These are phyloP conservation scores for Dryas octopetala DNA, from an alignment of 306 rosid species.

Conservation along the genomic window DNA sequence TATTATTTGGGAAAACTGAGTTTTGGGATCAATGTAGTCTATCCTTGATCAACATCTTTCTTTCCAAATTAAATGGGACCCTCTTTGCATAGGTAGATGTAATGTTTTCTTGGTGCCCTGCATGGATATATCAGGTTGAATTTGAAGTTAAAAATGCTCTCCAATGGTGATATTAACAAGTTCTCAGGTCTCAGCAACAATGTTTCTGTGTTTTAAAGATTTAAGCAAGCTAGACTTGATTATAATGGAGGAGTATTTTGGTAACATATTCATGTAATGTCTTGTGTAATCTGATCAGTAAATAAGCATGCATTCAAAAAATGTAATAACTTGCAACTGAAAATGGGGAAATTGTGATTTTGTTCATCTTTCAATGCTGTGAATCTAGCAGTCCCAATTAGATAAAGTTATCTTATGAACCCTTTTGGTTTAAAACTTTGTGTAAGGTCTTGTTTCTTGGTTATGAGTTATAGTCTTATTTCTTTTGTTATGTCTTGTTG, in stretches of 20 bases:
- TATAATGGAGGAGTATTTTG: not conserved
- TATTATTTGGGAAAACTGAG: not conserved
- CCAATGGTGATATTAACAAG: not conserved
- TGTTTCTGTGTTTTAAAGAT: not conserved
- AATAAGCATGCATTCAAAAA: not conserved
- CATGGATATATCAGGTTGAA: slow-evolving; percentile 1
- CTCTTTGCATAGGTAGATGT: not conserved
- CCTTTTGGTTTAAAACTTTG: not conserved
- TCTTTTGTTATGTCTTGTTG: slow-evolving; percentile 25
- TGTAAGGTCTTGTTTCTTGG: not conserved
- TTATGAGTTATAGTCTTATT: not conserved
- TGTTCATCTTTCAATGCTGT: not conserved
- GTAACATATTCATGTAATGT: not conserved
- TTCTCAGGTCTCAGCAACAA: not conserved
- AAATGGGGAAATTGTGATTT: not conserved
- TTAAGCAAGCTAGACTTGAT: not conserved
- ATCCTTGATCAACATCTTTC: not conserved
- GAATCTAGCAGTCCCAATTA: not conserved
- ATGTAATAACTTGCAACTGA: too few relatives aligned
- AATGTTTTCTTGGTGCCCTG: too few relatives aligned
- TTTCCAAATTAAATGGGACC: not conserved
- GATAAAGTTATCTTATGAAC: not conserved
- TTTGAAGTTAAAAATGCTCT: not conserved
- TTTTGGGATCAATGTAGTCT: slow-evolving; percentile 2
- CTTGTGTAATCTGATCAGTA: not conserved